A percentile compares a stretch with the other conserved stretches of the same genome.
Conservation (phyloP, 208 protist genomes). For the Crithidia fasciculata region DNA sequence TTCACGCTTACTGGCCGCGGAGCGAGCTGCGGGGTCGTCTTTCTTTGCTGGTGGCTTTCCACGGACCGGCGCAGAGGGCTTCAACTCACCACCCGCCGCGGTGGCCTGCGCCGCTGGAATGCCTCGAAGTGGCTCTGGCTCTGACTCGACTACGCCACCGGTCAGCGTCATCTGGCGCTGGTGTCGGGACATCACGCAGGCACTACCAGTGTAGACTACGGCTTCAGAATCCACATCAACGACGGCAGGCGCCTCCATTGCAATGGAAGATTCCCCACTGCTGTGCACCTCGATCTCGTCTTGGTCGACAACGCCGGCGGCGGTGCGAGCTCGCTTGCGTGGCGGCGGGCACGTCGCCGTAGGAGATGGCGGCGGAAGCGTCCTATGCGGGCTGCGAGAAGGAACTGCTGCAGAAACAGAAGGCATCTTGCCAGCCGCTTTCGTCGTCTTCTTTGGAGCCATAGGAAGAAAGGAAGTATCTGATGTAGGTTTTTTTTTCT, state of each 20-base stretch:
- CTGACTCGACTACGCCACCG: constrained; percentile 8
- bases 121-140: background rate
- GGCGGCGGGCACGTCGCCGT: background rate
- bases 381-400: background rate
- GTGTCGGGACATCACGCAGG: background rate
- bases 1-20: background rate
- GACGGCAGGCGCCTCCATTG: background rate
- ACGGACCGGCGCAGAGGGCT: background rate
- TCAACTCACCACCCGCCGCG: constrained; percentile 1
- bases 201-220: background rate
- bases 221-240: background rate
- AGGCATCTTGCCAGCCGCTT: background rate
- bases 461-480: background rate
- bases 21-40: background rate
- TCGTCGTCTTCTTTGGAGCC: background rate
- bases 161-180: constrained; percentile 17
- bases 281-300: background rate
- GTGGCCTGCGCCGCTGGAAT: background rate
- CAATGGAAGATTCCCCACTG: background rate
- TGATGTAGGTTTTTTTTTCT: background rate
- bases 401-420: background rate
- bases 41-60: background rate
- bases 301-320: background rate
- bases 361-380: background rate
- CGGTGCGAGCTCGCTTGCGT: constrained; percentile 3